Evolutionary conservation across 1,139 yeast species (phyloP), one percentile per base, ranked within the genome.

Genomic region (Yamadazyma dushanensis): DNA sequence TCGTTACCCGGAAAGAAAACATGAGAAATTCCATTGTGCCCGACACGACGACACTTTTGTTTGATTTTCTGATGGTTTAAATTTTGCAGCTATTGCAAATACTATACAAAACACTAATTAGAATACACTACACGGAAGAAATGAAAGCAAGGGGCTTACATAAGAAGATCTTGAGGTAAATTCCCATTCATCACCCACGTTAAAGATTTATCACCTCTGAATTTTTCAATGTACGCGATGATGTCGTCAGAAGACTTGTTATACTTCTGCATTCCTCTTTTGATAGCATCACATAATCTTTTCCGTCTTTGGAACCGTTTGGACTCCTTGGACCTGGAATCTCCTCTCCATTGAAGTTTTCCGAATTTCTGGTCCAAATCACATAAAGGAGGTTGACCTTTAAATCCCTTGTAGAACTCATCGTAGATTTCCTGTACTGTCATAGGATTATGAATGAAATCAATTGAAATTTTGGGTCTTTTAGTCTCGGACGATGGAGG

Each of bases 181-280:
- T 70, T 65, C 7, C 76, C 76, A 46, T 70, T 70, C 76, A 70
- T 70, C 16, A 70, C 66, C 76, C 76, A 70, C 4, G 76, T 70
- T 38, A 70, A 59, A 23, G 69, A 61, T 50, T 67, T 68, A 37
- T 68, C 72, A 25, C 71, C 73, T 24, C 75, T 48, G 46, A 59
- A 70, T 39, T 60, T 66, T 45, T 70, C 76, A 33, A 70, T 68
- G 41, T 63, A 66, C 27, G 54, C 53, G 35, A 67, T 68, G 33
- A 70, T 64, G 36, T 69, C 74, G n/a, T 70, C 74, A 2, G 66
- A 66, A 8, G 63, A 51, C 45, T 70, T 69, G 32, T 60, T 66
- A 46, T 64, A 70, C 46, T 67, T 69, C 16, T 52, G 52, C 56
- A 63, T 60, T 1, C 76, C 75, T 21, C 70, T 49, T 31, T 64